Conservation (phyloP, 352 stramenopile species). For the Nothophytophthora sp. region DNA sequence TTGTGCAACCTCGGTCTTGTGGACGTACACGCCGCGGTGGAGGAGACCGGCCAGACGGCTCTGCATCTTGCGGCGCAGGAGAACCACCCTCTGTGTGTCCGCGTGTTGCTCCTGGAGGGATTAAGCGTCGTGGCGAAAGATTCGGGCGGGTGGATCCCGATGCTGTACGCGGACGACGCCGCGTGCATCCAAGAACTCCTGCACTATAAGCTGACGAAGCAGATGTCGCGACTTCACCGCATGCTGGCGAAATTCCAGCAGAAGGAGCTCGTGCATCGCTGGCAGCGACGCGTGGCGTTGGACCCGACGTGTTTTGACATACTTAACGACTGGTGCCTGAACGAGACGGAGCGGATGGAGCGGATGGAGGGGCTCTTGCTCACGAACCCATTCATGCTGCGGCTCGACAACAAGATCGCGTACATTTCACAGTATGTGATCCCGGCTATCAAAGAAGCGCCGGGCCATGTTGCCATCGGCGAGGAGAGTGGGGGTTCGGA, state of each 20-base stretch:
- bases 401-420: slow-evolving; percentile 69
- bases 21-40: slow-evolving; percentile 40
- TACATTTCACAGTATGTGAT: slow-evolving; percentile 48
- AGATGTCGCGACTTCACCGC: slow-evolving; percentile 54
- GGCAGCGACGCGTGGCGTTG: slow-evolving; percentile 39
- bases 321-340: slow-evolving; percentile 72
- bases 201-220: slow-evolving; percentile 55
- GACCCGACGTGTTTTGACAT: slow-evolving; percentile 57
- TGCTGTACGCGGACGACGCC: slow-evolving; percentile 32
- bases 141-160: slow-evolving; percentile 44
- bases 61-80: slow-evolving; percentile 56
- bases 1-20: slow-evolving; percentile 34
- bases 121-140: slow-evolving; percentile 50
- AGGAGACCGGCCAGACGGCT: slow-evolving; percentile 48
- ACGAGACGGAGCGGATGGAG: slow-evolving; percentile 44
- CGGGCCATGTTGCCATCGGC: slow-evolving; percentile 1
- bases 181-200: slow-evolving; percentile 50
- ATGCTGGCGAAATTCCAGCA: slow-evolving; percentile 48
- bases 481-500: no score
- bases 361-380: slow-evolving; percentile 54
- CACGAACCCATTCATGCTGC: slow-evolving; percentile 50
- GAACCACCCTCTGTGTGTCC: slow-evolving; percentile 33
- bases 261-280: slow-evolving; percentile 45
- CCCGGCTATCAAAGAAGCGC: slow-evolving; percentile 22
- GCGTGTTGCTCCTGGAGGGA: slow-evolving; percentile 37